Evolutionary conservation across 2,329 filamentous ascomycete genomes (phyloP), one percentile per base, ranked within the genome.

Genomic region (Diaporthe destruens): DNA sequence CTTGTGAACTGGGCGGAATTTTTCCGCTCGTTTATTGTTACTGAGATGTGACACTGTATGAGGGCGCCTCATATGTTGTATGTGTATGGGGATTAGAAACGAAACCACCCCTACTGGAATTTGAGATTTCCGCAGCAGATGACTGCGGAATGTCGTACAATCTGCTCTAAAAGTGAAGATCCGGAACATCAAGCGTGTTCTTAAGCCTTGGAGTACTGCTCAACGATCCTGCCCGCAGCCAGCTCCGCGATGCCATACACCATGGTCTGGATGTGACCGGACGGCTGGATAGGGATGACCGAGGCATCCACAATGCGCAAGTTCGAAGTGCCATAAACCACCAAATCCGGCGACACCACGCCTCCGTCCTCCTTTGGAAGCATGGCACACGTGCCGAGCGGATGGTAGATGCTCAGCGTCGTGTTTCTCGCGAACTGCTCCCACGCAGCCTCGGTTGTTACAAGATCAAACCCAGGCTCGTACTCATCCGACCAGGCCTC

Each of bases 281-380:
- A 66, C 6, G 59, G 55, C 12, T 39, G 56, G n/a, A 71, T 44
- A 29, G 69, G 69, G 7, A 67, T 34, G 8, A 74, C 34, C 29
- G 69, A 72, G 12, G 61, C 70, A 44, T 74, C 72, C 16, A 69
- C 72, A 2, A 74, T 36, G 12, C 72, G 42, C 49, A 74, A 42
- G 29, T 72, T 74, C 5, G 32, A 56, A 23, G 72, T 72, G 11
- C 69, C 69, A 56, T 74, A 74, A 32, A 74, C 72, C 36, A 55
- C 54, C 47, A 74, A 49, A 25, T 72, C 49, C 63, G 44, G 61
- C 25, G 63, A 65, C 39, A 74, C 72, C 23, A 72, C 72, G 18
- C 69, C 72, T 18, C 69, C 63, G 12, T 74, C 54, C 7, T 4
- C 70, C 23, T 29, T 71, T 44, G 70, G 72, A 55, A 74, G 36